phyloP scores from a whole-genome alignment of 2,329 filamentous ascomycete species.

The Davidsoniella neocaledoniae region DNA sequence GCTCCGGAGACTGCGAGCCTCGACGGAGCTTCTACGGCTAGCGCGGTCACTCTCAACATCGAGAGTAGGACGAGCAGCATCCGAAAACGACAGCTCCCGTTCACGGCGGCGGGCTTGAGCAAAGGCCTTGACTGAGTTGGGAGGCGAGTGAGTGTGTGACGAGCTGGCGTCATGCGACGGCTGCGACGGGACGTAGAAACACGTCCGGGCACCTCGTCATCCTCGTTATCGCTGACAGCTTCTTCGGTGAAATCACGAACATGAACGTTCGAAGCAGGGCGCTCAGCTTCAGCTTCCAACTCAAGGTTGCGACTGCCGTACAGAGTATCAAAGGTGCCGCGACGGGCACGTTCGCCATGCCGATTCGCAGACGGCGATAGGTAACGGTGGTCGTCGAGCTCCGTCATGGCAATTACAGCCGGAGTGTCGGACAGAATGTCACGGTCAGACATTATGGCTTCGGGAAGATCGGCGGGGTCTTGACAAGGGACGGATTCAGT shows the following conservation, averaged over 20 bases:
- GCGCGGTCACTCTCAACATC: conserved; percentile 27
- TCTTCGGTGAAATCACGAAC: conserved; percentile 79
- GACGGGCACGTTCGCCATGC: conserved; percentile 37
- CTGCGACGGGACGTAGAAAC: conserved; percentile 28
- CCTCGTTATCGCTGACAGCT: conserved; percentile 56
- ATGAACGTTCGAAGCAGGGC: conserved; percentile 22
- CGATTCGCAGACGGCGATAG: conserved; percentile 45
- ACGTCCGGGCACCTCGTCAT: conserved; percentile 41
- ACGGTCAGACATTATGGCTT: conserved; percentile 45
- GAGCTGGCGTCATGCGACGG: conserved; percentile 42
- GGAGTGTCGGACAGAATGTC: conserved; percentile 42
- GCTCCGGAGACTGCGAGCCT: conserved; percentile 7
- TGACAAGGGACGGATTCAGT: background rate
- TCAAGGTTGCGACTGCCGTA: conserved; percentile 32
- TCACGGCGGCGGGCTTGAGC: conserved; percentile 77
- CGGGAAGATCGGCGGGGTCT: background rate
- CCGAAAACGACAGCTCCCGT: conserved; percentile 46
- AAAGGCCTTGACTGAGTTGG: conserved; percentile 95
- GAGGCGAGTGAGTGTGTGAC: conserved; percentile 60
- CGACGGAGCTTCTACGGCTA: conserved; percentile 7
- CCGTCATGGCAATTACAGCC: conserved; percentile 58
- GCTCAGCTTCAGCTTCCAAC: conserved; percentile 15
- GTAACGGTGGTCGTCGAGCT: conserved; percentile 75
- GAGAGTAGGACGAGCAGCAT: conserved; percentile 24
- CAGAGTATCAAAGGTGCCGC: conserved; percentile 59